A percentile compares a stretch with the other conserved stretches of the same genome.
These are phyloP conservation scores for Microbotryum silenes-acaulis DNA, from an alignment of 1,284 basidiomycete species.

Conservation along the genomic window DNA sequence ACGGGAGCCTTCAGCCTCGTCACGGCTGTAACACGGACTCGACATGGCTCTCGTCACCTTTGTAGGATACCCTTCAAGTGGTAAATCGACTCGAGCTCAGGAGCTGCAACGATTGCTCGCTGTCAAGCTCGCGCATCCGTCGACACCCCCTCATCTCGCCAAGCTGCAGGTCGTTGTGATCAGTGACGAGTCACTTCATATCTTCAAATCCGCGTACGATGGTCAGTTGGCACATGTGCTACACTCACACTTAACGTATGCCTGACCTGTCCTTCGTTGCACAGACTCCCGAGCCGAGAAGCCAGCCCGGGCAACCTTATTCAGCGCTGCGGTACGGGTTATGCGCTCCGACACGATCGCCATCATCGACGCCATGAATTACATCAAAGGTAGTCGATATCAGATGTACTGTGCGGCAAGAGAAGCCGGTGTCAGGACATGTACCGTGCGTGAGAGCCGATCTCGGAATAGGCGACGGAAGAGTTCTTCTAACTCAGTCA, in stretches of 20 bases:
- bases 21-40: too few species aligned
- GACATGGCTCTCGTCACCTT: slow-evolving; percentile 88
- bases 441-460: slow-evolving; percentile 59
- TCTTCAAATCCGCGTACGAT: slow-evolving; percentile 62
- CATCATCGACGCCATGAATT: slow-evolving; percentile 85
- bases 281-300: slow-evolving; percentile 81
- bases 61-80: slow-evolving; percentile 80
- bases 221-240: slow-evolving; percentile 47
- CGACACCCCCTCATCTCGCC: slow-evolving; percentile 50
- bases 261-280: background rate
- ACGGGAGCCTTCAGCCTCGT: too few species aligned
- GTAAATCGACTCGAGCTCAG: slow-evolving; percentile 66
- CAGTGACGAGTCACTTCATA: slow-evolving; percentile 65
- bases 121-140: slow-evolving; percentile 44
- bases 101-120: slow-evolving; percentile 62
- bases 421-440: slow-evolving; percentile 74
- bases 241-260: background rate
- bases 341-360: slow-evolving; percentile 67
- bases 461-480: slow-evolving; percentile 9
- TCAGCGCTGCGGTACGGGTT: slow-evolving; percentile 71
- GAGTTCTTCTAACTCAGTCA: background rate
- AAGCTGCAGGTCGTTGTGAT: slow-evolving; percentile 58
- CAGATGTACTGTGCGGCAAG: slow-evolving; percentile 94
- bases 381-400: slow-evolving; percentile 92
- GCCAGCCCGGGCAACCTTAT: slow-evolving; percentile 75